These are phyloP conservation scores for Aspergillus piperis DNA, from an alignment of 2,329 filamentous ascomycete species.

Conservation along the genomic window DNA sequence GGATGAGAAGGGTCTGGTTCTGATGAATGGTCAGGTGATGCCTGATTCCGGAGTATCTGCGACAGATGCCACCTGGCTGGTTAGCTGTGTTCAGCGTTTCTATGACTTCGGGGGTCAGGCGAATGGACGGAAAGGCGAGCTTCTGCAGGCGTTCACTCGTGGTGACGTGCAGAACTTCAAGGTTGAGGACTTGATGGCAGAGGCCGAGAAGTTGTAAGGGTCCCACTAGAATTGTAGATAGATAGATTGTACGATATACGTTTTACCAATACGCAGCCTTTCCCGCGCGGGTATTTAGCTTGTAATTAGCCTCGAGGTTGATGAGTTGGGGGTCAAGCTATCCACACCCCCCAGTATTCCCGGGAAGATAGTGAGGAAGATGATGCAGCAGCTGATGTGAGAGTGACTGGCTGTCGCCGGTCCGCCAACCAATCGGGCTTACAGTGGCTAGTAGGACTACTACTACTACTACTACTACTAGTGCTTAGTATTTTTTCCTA, in stretches of 20 bases:
- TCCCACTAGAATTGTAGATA: background rate
- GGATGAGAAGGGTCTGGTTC: constrained; percentile 71
- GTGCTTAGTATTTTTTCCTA: too few species aligned
- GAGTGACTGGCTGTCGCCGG: too few species aligned
- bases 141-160: constrained; percentile 78
- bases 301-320: too few species aligned
- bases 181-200: constrained; percentile 81
- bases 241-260: constrained; percentile 5
- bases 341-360: too few species aligned
- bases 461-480: too few species aligned
- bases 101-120: constrained; percentile 66
- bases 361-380: too few species aligned
- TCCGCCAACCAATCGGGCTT: too few species aligned
- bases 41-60: constrained; percentile 74
- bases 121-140: constrained; percentile 62
- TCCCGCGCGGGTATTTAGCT: too few species aligned
- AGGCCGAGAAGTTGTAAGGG: constrained; percentile 73
- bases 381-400: too few species aligned
- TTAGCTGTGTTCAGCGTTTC: constrained; percentile 93
- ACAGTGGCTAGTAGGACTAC: too few species aligned
- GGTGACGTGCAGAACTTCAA: constrained; percentile 75
- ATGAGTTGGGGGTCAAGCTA: too few species aligned
- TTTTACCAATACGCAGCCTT: background rate
- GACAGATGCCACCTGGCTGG: constrained; percentile 82
- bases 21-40: constrained; percentile 81